A percentile compares a stretch with the other conserved stretches of the same genome.
phyloP scores from a whole-genome alignment of 805 yeast genomes.

The Maudiozyma saulgeensis region DNA sequence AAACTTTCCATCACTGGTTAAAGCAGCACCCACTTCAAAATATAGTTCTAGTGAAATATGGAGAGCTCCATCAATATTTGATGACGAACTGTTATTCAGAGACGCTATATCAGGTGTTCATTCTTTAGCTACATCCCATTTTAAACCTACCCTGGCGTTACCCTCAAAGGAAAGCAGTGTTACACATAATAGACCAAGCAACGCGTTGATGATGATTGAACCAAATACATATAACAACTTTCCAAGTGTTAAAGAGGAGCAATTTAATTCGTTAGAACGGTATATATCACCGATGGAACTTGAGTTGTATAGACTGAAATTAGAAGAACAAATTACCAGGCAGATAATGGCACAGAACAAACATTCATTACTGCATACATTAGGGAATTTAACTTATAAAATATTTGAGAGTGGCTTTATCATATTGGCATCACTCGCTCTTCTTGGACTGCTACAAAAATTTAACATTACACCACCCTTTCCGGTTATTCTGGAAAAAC shows the following conservation, averaged over 20 bases:
- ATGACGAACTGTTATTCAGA: slow-evolving; percentile 32
- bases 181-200: slow-evolving; percentile 1
- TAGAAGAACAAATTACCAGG: slow-evolving; percentile 20
- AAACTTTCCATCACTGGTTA: slow-evolving; percentile 72
- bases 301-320: slow-evolving; percentile 16
- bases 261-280: slow-evolving; percentile 12
- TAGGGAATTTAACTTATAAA: slow-evolving; percentile 28
- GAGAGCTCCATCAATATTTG: slow-evolving; percentile 32
- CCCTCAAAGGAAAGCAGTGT: slow-evolving; percentile 1
- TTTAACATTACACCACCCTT: slow-evolving; percentile 29
- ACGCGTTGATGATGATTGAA: slow-evolving; percentile 13
- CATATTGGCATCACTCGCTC: slow-evolving; percentile 25
- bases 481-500: slow-evolving; percentile 23
- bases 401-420: slow-evolving; percentile 34
- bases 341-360: slow-evolving; percentile 13
- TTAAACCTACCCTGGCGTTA: slow-evolving; percentile 9
- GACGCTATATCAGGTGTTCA: slow-evolving; percentile 46
- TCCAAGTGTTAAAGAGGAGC: slow-evolving; percentile 1
- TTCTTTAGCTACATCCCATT: slow-evolving; percentile 12
- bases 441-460: slow-evolving; percentile 23
- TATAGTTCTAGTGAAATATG: slow-evolving; percentile 39
- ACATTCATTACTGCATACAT: slow-evolving; percentile 7
- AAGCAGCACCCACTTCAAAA: slow-evolving; percentile 65
- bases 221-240: slow-evolving; percentile 10
- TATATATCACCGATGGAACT: slow-evolving; percentile 23